Evolutionary conservation across 805 yeast genomes (phyloP), one percentile per base, ranked within the genome.

Genomic region (Brettanomyces custersianus): DNA sequence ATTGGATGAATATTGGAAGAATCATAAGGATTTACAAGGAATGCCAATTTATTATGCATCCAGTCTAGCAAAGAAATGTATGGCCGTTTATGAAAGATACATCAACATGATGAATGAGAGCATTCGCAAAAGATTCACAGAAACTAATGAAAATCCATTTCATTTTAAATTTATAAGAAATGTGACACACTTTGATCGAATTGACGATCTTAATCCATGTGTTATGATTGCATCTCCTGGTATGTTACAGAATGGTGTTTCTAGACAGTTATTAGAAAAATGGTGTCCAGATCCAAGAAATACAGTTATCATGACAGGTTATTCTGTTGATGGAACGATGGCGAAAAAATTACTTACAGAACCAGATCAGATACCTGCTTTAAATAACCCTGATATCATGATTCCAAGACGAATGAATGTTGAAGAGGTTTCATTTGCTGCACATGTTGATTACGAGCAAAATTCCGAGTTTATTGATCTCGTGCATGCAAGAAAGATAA

Each of bases 211-310:
- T 46, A 95, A 95, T 0, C 96, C 98, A 4, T 86, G 95, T 46
- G 97, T 92, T 16, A 88, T 92, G 59, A 73, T 92, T 24, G 98
- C 98, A 0, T 77, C 94, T 31, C 99, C 99, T 0, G 99, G 99
- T 55, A 92, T 92, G 99, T 66, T 92, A 33, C 98, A 90, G 56
- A 88, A 83, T 54, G 99, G 99, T 42, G 79, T 88, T 3, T 86
- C 96, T 0, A 69, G 99, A 47, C 92, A 83, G 47, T 65, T 92
- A 16, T 67, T 92, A 20, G 99, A 92, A 52, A 75, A 81, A 55
- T 92, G 99, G 99, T 88, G 95, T 4, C 98, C 99, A 0, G 97
- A 92, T 49, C 82, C 94, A 3, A 80, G 85, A 51, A 92, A 92
- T 49, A 66, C 94, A 3, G 77, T 87, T 19, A 72, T 92, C 17